These are phyloP conservation scores for Leucaena leucocephala DNA, from an alignment of 306 rosid species.

Conservation along the genomic window DNA sequence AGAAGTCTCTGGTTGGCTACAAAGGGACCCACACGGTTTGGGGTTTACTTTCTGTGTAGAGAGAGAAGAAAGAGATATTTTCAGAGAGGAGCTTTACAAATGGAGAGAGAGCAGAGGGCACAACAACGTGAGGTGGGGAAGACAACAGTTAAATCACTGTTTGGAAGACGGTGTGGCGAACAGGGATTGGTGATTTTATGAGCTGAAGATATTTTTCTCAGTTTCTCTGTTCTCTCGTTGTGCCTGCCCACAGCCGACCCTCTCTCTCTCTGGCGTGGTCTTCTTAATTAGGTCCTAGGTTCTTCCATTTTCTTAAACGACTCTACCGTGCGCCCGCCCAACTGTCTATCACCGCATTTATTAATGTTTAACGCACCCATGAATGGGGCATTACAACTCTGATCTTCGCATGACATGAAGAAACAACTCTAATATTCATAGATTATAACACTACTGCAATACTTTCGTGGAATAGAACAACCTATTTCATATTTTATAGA, in stretches of 20 bases:
- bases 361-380: too few species aligned
- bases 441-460: too few species aligned
- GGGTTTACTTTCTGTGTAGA: neutral
- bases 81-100: constrained; percentile 12
- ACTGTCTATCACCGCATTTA: too few species aligned
- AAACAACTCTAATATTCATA: too few species aligned
- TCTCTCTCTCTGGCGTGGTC: too few species aligned
- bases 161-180: constrained; percentile 29
- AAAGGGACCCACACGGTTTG: constrained; percentile 58
- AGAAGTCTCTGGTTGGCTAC: constrained; percentile 54
- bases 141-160: constrained; percentile 37
- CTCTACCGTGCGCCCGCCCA: too few species aligned
- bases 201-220: constrained; percentile 23
- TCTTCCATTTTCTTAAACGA: neutral
- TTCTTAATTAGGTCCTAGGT: constrained; percentile 11
- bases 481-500: too few species aligned
- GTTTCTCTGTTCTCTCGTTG: neutral
- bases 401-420: too few species aligned
- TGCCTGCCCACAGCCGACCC: neutral
- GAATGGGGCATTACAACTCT: too few species aligned
- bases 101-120: constrained; percentile 1
- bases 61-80: neutral
- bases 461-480: too few species aligned
- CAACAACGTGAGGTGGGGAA: constrained; percentile 10
- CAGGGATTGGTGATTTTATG: constrained; percentile 32